Conservation (phyloP, 805 yeast species). For the Hanseniaspora lachancei region DNA sequence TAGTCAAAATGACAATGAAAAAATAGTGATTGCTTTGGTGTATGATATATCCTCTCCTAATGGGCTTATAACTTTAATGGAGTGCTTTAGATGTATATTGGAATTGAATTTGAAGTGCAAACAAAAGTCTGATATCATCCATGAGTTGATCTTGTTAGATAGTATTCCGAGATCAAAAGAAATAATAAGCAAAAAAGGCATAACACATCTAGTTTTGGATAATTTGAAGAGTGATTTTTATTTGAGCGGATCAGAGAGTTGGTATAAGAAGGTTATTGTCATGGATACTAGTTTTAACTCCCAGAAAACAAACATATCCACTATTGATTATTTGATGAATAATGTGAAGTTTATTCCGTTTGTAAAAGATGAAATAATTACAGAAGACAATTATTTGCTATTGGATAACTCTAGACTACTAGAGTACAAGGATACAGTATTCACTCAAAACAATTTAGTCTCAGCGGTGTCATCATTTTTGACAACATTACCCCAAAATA, state of each 20-base stretch:
- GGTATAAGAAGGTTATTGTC: constrained; percentile 27
- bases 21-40: constrained; percentile 13
- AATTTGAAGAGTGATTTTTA: constrained; percentile 20
- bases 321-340: constrained; percentile 22
- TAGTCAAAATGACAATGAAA: constrained; percentile 23
- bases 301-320: constrained; percentile 3
- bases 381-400: constrained; percentile 18
- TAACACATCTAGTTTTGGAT: constrained; percentile 27
- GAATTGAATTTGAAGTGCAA: constrained; percentile 14
- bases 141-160: constrained; percentile 12
- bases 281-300: constrained; percentile 17
- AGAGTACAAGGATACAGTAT: constrained; percentile 25
- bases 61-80: constrained; percentile 14
- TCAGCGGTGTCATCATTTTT: constrained; percentile 41
- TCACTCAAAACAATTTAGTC: constrained; percentile 40
- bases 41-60: constrained; percentile 21
- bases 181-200: constrained; percentile 8
- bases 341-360: not conserved
- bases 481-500: constrained; percentile 26
- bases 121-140: constrained; percentile 3
- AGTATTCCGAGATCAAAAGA: constrained; percentile 25
- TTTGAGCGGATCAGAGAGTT: constrained; percentile 16
- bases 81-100: constrained; percentile 21
- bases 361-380: not conserved
- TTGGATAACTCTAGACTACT: constrained; percentile 29